Evolutionary conservation across 2,329 filamentous ascomycete genomes (phyloP), one percentile per base, ranked within the genome.

Genomic region (Rhynchosporium graminicola): DNA sequence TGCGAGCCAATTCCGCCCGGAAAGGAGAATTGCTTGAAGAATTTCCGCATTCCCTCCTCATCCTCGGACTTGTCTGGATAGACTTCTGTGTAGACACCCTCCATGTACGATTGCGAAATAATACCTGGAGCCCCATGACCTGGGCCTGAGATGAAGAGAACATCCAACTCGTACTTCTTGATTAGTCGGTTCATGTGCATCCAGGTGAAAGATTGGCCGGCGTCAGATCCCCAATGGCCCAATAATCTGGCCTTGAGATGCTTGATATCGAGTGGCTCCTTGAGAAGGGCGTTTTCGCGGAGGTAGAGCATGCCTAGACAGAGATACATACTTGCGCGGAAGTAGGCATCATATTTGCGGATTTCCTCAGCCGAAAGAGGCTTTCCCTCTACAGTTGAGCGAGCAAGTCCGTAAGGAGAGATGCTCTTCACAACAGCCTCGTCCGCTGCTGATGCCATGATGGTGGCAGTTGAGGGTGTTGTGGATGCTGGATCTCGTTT

Each of bases 11-110:
- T 87, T 60, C 90, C 90, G 20, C 90, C 89, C 0, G 90, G 90
- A 76, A 92, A 92, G 0, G 89, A 92, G 77, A 93, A 93, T 67
- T 88, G 85, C 78, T 91, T 92, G 83, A 92, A 92, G 80, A 92
- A 92, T 64, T 81, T 83, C 69, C 87, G 84, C 80, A 93, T 78
- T 31, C 90, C 90, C 62, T 87, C 83, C 45, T 82, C 76, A 71
- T 90, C 84, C 69, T 89, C 83, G 2, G 85, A 83, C 77, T 88
- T 91, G 63, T 90, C 84, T 2, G 89, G 88, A 69, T 92, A 93
- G 29, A 92, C 85, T 71, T 92, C 89, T 1, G 86, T 87, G 76
- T 92, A 92, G 47, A 87, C 85, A 38, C 90, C 89, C 72, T 93
- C 90, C 13, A 93, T 82, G 70, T 91, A 93, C 13, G 87, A 86